Percentiles rank a stretch among this genome's conserved stretches.
phyloP scores from a whole-genome alignment of 2,329 filamentous ascomycete genomes.

The Verticillium alfalfae region DNA sequence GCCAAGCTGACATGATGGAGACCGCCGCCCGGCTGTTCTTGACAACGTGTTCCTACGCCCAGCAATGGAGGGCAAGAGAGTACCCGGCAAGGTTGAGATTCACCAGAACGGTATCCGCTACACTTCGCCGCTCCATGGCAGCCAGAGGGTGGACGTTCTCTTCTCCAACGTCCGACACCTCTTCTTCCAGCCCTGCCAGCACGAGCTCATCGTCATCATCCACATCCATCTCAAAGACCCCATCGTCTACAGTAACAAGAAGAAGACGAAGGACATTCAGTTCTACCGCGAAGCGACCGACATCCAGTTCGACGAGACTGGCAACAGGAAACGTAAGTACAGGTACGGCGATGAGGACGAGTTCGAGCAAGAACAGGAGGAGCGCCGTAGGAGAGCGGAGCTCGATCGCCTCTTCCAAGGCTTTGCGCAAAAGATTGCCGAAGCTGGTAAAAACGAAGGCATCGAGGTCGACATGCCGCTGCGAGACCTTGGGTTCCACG shows the following conservation, averaged over 20 bases:
- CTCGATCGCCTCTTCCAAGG: constrained; percentile 93
- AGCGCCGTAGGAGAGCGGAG: constrained; percentile 82
- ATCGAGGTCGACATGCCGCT: constrained; percentile 96
- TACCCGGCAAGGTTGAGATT: constrained; percentile 92
- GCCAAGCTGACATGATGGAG: constrained; percentile 30
- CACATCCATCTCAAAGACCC: constrained; percentile 97
- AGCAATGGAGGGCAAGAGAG: constrained; percentile 92
- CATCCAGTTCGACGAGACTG: constrained; percentile 98
- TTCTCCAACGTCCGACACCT: constrained; percentile 98
- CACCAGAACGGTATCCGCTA: constrained; percentile 99
- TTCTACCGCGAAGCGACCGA: constrained; percentile 98
- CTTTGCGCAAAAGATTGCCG: constrained; percentile 96
- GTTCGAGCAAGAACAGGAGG: constrained; percentile 97
- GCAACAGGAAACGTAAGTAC: constrained; percentile 95
- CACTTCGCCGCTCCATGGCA: constrained; percentile 71
- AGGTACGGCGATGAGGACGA: constrained; percentile 97
- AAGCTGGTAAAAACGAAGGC: constrained; percentile 85
- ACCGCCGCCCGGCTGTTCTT: constrained; percentile 82
- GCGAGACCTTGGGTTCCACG: constrained; percentile 92
- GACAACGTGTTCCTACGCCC: constrained; percentile 95
- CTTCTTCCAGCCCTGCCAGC: constrained; percentile 96
- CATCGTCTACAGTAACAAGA: constrained; percentile 93
- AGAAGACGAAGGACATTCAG: constrained; percentile 98
- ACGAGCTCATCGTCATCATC: constrained; percentile 95
- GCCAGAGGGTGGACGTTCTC: constrained; percentile 84